phyloP scores from a whole-genome alignment of 192 early-diverging fungal species.

The Allomyces javanicus region DNA sequence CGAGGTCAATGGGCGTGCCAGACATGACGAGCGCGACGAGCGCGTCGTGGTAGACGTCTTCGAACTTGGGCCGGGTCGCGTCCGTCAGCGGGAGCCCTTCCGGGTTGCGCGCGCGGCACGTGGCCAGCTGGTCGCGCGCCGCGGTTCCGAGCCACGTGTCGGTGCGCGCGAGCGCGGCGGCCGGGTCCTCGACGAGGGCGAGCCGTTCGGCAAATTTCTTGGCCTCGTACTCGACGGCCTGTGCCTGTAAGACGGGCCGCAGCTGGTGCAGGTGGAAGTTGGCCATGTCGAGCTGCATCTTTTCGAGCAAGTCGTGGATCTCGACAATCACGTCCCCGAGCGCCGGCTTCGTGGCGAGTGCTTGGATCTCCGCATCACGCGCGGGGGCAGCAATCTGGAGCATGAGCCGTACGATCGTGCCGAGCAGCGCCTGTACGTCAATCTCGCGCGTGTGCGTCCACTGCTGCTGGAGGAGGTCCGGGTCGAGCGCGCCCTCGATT shows the following conservation, averaged over 20 bases:
- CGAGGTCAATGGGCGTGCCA: constrained; percentile 12
- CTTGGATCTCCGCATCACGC: constrained; percentile 37
- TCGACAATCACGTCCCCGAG: constrained; percentile 22
- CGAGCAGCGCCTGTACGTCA: constrained; percentile 23
- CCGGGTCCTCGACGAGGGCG: constrained; percentile 19
- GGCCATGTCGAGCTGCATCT: constrained; percentile 62
- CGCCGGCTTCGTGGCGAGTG: constrained; percentile 6
- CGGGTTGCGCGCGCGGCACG: constrained; percentile 28
- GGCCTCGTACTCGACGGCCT: constrained; percentile 57
- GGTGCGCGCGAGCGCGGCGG: constrained; percentile 27
- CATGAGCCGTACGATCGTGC: constrained; percentile 37
- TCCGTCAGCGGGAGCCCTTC: constrained; percentile 13
- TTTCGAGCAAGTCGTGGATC: constrained; percentile 36
- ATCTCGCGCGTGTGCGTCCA: constrained; percentile 26
- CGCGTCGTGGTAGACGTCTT: constrained; percentile 31
- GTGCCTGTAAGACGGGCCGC: constrained; percentile 41
- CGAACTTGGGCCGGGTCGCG: constrained; percentile 10
- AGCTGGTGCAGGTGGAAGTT: constrained; percentile 50
- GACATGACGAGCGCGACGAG: constrained; percentile 26
- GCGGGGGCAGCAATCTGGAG: constrained; percentile 53
- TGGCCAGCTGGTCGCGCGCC: constrained; percentile 6
- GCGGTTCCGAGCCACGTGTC: constrained; percentile 37
- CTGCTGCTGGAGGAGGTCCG: constrained; percentile 46
- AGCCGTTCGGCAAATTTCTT: constrained; percentile 28
- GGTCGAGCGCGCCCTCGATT: constrained; percentile 46